These are phyloP conservation scores for Skeletonema potamos DNA, from an alignment of 108 stramenopile species.

Conservation along the genomic window DNA sequence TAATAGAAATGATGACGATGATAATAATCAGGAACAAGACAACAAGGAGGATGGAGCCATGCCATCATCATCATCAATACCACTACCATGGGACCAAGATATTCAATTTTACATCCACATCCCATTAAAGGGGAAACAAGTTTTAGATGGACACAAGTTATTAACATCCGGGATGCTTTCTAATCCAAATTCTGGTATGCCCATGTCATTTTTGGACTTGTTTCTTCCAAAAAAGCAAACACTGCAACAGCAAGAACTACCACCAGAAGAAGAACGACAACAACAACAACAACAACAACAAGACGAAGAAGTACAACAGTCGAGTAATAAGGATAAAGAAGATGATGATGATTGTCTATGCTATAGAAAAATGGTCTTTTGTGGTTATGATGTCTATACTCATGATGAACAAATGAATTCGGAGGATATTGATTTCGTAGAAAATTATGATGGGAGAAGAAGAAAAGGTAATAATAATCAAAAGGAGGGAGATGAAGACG, in stretches of 20 bases:
- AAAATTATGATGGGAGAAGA: background rate
- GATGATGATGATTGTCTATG: slow-evolving; percentile 35
- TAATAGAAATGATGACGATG: background rate
- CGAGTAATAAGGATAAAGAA: background rate
- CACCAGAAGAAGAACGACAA: too few species aligned
- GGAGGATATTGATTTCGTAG: slow-evolving; percentile 5
- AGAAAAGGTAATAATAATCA: background rate
- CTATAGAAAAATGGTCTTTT: slow-evolving; percentile 48
- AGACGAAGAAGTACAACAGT: too few species aligned
- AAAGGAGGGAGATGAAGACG: background rate
- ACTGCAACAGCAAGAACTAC: background rate
- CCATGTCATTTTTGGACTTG: slow-evolving; percentile 37
- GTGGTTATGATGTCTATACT: slow-evolving; percentile 40
- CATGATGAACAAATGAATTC: slow-evolving; percentile 16
- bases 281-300: too few species aligned
- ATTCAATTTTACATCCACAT: slow-evolving; percentile 48
- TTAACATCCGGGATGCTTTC: slow-evolving; percentile 42
- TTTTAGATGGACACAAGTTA: slow-evolving; percentile 45
- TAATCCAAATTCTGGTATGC: slow-evolving; percentile 15
- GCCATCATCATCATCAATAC: background rate
- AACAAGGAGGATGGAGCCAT: background rate
- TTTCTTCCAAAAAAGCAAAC: too few species aligned
- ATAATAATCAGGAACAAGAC: background rate
- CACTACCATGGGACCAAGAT: slow-evolving; percentile 35
- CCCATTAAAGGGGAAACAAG: slow-evolving; percentile 16